These are phyloP conservation scores for Eragrostis curvula DNA, from an alignment of 176 grass and related monocot species.

Conservation along the genomic window DNA sequence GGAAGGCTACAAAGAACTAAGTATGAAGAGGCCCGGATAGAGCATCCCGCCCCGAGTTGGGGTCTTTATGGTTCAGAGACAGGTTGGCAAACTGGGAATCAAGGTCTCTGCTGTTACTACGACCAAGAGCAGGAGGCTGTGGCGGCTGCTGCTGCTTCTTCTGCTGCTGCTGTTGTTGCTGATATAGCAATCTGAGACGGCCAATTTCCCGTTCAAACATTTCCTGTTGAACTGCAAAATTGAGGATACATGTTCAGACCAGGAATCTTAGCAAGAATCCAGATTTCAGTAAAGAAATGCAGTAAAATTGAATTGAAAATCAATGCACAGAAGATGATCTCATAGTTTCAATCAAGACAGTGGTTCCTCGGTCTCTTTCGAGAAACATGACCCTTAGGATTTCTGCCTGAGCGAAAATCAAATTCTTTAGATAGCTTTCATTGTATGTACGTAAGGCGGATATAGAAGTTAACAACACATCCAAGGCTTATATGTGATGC, in stretches of 20 bases:
- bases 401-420: background rate
- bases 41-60: conserved; percentile 52
- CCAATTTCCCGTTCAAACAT: conserved; percentile 95
- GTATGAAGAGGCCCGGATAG: conserved; percentile 63
- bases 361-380: background rate
- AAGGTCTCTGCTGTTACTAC: conserved; percentile 84
- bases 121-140: conserved; percentile 51
- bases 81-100: conserved; percentile 84
- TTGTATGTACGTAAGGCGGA: conserved; percentile 4
- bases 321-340: conserved; percentile 1
- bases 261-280: background rate
- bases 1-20: conserved; percentile 49
- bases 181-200: conserved; percentile 72
- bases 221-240: conserved; percentile 92
- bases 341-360: background rate
- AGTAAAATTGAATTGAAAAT: background rate
- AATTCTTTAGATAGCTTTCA: conserved; percentile 16
- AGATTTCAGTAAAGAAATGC: conserved; percentile 33
- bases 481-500: background rate
- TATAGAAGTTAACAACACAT: conserved; percentile 13
- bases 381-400: background rate
- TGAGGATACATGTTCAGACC: conserved; percentile 34
- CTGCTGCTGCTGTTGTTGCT: conserved; percentile 76
- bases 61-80: conserved; percentile 90
- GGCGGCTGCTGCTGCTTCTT: conserved; percentile 28